Evolutionary conservation across 1,139 yeast genomes (phyloP), one percentile per base, ranked within the genome.

Genomic region (Pichia terricola): DNA sequence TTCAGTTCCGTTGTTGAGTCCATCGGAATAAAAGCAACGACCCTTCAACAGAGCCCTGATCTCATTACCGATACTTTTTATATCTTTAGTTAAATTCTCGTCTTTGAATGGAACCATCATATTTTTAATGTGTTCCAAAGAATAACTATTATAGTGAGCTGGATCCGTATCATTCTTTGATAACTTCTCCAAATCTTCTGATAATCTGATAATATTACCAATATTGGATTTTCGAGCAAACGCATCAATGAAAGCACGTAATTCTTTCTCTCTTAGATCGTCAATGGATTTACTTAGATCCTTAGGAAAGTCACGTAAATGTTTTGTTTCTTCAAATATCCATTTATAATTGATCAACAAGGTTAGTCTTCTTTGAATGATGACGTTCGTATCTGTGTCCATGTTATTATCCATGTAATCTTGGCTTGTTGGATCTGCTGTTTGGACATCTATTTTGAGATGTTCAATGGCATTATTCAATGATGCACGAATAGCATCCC

Each of bases 161-260:
- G 79, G 78, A 45, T 71, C 68, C 37, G 70, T 68, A 39, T 69
- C 50, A 16, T 16, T 16, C 22, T 16, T 16, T 16, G 22, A 16
- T 16, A 16, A 16, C 22, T 16, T 16, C 22, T 16, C 22, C 41
- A 82, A 77, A 39, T 80, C 86, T 39, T 72, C 72, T 4, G 87
- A 75, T 59, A 84, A 81, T 31, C 78, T 79, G 34, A 74, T 66
- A 45, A 84, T 62, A 57, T 78, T 81, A 5, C 87, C 94, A 59
- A 85, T 51, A 5, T 49, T 41, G 56, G 58, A 50, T n/a, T 41
- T 44, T 26, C 52, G 47, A 1, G 59, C 51, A n/a, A 58, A 40
- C 3, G 40, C 16, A 16, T 49, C 50, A 37, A 56, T 49, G 46
- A 52, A 60, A 1, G 25, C n/a, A 9, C 46, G 46, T 45, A 55